These are phyloP conservation scores for Gillenia trifoliata DNA, from an alignment of 306 rosid genomes.

Conservation along the genomic window DNA sequence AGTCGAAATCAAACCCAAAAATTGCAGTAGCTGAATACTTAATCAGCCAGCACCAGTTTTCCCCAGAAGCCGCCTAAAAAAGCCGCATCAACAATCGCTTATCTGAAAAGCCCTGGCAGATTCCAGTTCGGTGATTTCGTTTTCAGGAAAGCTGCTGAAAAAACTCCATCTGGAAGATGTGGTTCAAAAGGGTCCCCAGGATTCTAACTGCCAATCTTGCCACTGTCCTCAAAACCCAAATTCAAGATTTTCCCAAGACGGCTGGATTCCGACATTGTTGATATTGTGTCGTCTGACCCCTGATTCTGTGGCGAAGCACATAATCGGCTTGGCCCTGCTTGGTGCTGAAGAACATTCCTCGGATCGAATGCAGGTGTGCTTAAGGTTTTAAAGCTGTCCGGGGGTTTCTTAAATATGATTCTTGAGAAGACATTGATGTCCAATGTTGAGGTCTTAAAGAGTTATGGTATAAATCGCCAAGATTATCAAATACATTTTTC, in stretches of 20 bases:
- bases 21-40: slow-evolving; percentile 14
- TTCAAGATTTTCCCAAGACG: slow-evolving; percentile 34
- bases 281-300: slow-evolving; percentile 21
- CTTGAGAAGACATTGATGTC: slow-evolving; percentile 31
- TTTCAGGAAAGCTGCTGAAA: slow-evolving; percentile 16
- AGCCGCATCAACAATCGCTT: slow-evolving; percentile 11
- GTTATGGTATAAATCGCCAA: slow-evolving; percentile 20
- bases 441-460: slow-evolving; percentile 22
- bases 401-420: slow-evolving; percentile 20
- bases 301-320: slow-evolving; percentile 17
- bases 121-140: slow-evolving; percentile 19
- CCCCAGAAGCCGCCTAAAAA: slow-evolving; percentile 21
- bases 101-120: slow-evolving; percentile 14
- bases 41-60: slow-evolving; percentile 28
- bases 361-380: slow-evolving; percentile 18
- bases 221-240: slow-evolving; percentile 26
- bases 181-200: slow-evolving; percentile 5
- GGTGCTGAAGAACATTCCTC: slow-evolving; percentile 24
- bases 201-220: slow-evolving; percentile 19
- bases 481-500: slow-evolving; percentile 5
- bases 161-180: slow-evolving; percentile 27
- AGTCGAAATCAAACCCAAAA: background rate
- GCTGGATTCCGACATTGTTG: slow-evolving; percentile 23
- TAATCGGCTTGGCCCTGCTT: slow-evolving; percentile 16
- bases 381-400: slow-evolving; percentile 19